These are phyloP conservation scores for Rhizopogon roseolus DNA, from an alignment of 768 basidiomycete species.

Conservation along the genomic window DNA sequence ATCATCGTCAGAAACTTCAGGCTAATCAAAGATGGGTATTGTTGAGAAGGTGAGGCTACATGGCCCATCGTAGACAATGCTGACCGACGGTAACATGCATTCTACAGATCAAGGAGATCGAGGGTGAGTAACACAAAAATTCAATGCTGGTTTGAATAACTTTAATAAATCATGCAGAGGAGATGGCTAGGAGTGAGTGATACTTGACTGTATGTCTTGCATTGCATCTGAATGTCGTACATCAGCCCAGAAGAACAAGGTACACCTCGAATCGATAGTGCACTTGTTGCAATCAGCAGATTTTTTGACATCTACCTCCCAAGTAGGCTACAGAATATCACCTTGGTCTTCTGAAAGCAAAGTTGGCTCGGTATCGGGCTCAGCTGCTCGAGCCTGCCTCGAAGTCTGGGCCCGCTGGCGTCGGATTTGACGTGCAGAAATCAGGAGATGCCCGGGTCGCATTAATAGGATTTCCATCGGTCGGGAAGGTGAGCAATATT, in stretches of 20 bases:
- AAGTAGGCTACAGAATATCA: slow-evolving; percentile 89
- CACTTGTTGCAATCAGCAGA: neutral
- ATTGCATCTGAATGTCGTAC: slow-evolving; percentile 1
- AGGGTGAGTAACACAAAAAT: slow-evolving; percentile 55
- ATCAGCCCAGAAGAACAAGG: slow-evolving; percentile 94
- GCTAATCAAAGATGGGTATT: slow-evolving; percentile 68
- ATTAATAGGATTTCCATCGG: slow-evolving; percentile 93
- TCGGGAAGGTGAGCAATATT: slow-evolving; percentile 61
- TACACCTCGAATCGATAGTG: slow-evolving; percentile 19
- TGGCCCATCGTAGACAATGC: neutral
- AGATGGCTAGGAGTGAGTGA: slow-evolving; percentile 91
- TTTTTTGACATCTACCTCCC: slow-evolving; percentile 8
- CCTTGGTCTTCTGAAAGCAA: slow-evolving; percentile 90
- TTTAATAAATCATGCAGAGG: slow-evolving; percentile 48
- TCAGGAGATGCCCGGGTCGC: slow-evolving; percentile 88
- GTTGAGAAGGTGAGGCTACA: slow-evolving; percentile 75
- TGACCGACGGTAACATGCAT: slow-evolving; percentile 1
- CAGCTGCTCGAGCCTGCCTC: slow-evolving; percentile 89
- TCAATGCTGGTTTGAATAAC: neutral
- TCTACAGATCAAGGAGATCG: slow-evolving; percentile 89
- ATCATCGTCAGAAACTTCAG: neutral
- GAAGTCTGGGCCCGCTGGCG: slow-evolving; percentile 76
- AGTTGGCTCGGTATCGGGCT: slow-evolving; percentile 89
- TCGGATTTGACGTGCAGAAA: slow-evolving; percentile 87
- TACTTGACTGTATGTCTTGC: neutral